Percentiles rank a stretch among this genome's conserved stretches.
phyloP scores from a whole-genome alignment of 495 filamentous ascomycete species.

The Aspergillus homomorphus region DNA sequence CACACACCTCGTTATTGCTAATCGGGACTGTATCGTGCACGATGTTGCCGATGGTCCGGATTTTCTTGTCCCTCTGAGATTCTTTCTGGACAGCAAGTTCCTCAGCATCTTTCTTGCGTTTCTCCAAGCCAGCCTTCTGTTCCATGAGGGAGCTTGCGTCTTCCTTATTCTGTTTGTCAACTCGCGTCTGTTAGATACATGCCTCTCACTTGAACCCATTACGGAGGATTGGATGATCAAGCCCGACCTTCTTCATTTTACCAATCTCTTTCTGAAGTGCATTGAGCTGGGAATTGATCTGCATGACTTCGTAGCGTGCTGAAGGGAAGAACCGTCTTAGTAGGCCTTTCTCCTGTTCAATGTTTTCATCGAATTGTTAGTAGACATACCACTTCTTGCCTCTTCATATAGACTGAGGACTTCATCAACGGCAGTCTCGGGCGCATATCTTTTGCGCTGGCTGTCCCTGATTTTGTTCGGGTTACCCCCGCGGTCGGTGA shows the following conservation, averaged over 20 bases:
- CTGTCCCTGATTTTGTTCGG: conserved; percentile 85
- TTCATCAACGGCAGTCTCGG: conserved; percentile 82
- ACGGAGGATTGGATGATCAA: background rate
- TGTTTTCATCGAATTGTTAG: background rate
- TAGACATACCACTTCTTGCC: conserved; percentile 64
- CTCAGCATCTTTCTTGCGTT: conserved; percentile 74
- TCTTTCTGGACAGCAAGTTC: conserved; percentile 73
- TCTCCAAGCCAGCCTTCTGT: conserved; percentile 72
- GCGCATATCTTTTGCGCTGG: conserved; percentile 75
- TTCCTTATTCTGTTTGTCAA: conserved; percentile 66
- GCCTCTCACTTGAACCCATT: background rate
- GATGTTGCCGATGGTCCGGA: conserved; percentile 86
- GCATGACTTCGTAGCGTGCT: conserved; percentile 77
- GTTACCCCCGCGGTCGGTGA: conserved; percentile 84
- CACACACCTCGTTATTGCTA: conserved; percentile 73
- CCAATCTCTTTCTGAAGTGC: conserved; percentile 85
- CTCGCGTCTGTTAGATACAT: background rate
- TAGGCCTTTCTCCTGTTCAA: background rate
- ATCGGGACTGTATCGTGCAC: conserved; percentile 92
- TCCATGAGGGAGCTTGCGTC: conserved; percentile 70
- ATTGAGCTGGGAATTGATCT: conserved; percentile 82
- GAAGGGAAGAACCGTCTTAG: conserved; percentile 12
- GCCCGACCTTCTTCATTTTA: conserved; percentile 80
- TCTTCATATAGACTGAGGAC: conserved; percentile 86
- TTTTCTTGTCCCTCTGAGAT: conserved; percentile 64